Conservation (phyloP, 495 filamentous ascomycete genomes). For the Pyrenopolyporus hunteri region DNA sequence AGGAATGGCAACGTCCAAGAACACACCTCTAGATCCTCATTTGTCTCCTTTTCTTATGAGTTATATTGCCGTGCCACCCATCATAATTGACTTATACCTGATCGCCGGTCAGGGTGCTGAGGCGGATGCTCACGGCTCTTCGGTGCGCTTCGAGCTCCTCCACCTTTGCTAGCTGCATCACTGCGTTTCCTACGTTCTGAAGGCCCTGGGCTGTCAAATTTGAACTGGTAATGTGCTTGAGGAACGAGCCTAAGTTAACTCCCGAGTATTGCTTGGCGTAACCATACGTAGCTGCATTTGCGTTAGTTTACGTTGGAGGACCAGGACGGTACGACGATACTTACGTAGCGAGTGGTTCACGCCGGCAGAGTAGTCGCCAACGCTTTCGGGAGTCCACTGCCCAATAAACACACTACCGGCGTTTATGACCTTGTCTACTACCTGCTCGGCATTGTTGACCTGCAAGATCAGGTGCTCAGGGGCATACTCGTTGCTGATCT, state of each 20-base stretch:
- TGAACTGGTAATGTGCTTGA: constrained; percentile 95
- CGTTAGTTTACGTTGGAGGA: neutral
- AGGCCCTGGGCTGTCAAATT: constrained; percentile 87
- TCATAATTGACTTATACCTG: constrained; percentile 13
- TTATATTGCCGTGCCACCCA: no score
- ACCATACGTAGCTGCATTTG: constrained; percentile 85
- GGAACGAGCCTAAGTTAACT: constrained; percentile 91
- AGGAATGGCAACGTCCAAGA: no score
- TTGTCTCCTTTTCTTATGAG: no score
- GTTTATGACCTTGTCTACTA: constrained; percentile 83
- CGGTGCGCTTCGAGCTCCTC: constrained; percentile 96
- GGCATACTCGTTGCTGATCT: constrained; percentile 90
- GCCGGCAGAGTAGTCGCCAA: constrained; percentile 96
- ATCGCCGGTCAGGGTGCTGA: constrained; percentile 45
- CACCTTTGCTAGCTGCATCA: constrained; percentile 92
- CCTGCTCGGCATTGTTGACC: constrained; percentile 70
- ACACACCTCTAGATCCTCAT: no score
- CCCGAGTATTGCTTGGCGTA: constrained; percentile 98
- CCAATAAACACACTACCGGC: constrained; percentile 96
- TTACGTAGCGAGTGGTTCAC: constrained; percentile 97
- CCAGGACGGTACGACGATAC: constrained; percentile 43
- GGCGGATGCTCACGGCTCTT: constrained; percentile 84
- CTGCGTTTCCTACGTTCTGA: constrained; percentile 79
- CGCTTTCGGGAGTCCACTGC: constrained; percentile 93
- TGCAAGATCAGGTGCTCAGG: constrained; percentile 97